Evolutionary conservation across 768 basidiomycete species (phyloP), one percentile per base, ranked within the genome.

Genomic region (Suillus discolor): DNA sequence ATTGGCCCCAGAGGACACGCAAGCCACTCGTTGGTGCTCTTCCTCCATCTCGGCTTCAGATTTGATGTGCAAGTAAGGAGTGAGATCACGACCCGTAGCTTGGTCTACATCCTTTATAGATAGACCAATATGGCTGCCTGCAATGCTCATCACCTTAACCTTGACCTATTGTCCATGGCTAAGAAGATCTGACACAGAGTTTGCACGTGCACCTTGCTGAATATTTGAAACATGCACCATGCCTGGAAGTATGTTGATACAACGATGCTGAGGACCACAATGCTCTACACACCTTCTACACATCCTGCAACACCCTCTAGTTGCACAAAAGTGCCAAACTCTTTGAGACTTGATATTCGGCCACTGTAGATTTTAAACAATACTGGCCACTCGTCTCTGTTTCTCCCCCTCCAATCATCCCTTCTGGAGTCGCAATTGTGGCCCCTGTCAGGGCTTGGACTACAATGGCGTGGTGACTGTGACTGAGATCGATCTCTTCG

Each of bases 41-140:
- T 96, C 93, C 66, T 93, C 92, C 74, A 97, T 82, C 77, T 99
- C 97, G 12, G 94, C 93, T 75, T 96, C 94, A 7, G 94, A 94
- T 76, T 92, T 94, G 80, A 98, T 94, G 59, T 93, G 90, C 12
- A 99, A 84, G 75, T 99, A 94, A 4, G 97, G 97, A 1, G 95
- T 93, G 64, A 99, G 85, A 74, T 99, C 97, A 25, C 88, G 89
- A 7, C 97, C 97, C 0, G 90, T 89, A 18, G 75, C 78, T 75
- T 99, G 97, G 75, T 99, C 97, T 38, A 95, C 97, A 74, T 99
- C 97, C 73, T 97, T 97, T 92, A 99, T 98, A 28, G 97, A 99
- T 28, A 99, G 84, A 9, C 93, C 87, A 62, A 96, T 77, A 62
- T 93, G 87, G 67, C 64, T 87, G 6, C 93, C 94, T 2, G 95